phyloP scores from a whole-genome alignment of 306 rosid genomes.

The peach (Prunus persica) region DNA sequence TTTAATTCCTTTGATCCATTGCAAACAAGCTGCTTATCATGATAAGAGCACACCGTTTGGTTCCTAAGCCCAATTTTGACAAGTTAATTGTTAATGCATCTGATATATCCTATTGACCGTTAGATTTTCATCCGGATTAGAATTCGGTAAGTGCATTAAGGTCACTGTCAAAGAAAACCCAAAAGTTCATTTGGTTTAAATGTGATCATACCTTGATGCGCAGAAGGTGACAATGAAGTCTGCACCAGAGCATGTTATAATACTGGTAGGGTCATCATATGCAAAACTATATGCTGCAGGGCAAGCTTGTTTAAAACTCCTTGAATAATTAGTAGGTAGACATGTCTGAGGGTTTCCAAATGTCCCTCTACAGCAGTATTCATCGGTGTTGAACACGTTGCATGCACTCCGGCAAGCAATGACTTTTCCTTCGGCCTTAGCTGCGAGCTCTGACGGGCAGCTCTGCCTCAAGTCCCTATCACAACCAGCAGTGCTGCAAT shows the following conservation, averaged over 20 bases:
- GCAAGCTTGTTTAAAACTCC: conserved; percentile 51
- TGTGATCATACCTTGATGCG: conserved; percentile 41
- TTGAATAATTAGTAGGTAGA: conserved; percentile 50
- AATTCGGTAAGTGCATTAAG: no score
- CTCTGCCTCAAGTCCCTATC: conserved; percentile 55
- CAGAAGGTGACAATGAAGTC: conserved; percentile 50
- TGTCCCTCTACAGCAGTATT: conserved; percentile 61
- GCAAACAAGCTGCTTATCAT: conserved; percentile 41
- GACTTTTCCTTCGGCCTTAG: conserved; percentile 35
- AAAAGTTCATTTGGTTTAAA: not conserved
- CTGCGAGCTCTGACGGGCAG: conserved; percentile 42
- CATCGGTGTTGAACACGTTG: conserved; percentile 44
- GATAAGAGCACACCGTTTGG: conserved; percentile 48
- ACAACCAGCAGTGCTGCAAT: conserved; percentile 55
- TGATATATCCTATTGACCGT: no score
- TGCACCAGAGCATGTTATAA: conserved; percentile 50
- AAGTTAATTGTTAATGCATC: not conserved
- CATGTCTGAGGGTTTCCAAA: conserved; percentile 42
- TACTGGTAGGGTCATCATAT: conserved; percentile 46
- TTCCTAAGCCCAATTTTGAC: conserved; percentile 36
- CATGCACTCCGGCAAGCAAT: conserved; percentile 56
- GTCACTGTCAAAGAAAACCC: no score
- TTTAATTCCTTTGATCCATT: conserved; percentile 29
- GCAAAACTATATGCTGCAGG: conserved; percentile 59
- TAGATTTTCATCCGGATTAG: no score